phyloP scores from a whole-genome alignment of 75 land plant genomes.

The Picea glauca region DNA sequence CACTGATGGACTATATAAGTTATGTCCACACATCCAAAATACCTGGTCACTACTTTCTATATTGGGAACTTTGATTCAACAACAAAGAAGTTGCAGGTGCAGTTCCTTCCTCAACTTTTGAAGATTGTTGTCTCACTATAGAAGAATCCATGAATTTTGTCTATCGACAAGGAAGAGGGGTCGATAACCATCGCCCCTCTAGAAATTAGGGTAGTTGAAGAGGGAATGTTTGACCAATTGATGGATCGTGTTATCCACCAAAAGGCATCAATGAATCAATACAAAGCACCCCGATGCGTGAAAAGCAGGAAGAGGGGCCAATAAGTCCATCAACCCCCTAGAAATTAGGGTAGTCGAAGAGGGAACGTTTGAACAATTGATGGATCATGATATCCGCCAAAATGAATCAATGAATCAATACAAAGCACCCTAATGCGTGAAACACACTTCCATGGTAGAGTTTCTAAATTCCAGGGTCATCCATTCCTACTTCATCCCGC shows the following conservation, averaged over 20 bases:
- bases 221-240: conserved; percentile 50
- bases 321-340: conserved; percentile 57
- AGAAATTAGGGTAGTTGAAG: conserved; percentile 61
- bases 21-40: conserved; percentile 57
- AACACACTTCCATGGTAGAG: conserved; percentile 37
- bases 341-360: conserved; percentile 61
- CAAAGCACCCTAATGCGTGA: too few species aligned
- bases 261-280: conserved; percentile 70
- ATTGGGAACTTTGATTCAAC: conserved; percentile 51
- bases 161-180: conserved; percentile 42
- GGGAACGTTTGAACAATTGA: conserved; percentile 56
- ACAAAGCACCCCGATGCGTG: conserved; percentile 83
- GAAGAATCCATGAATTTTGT: conserved; percentile 53
- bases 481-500: conserved; percentile 47
- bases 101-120: background rate
- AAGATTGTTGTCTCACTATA: conserved; percentile 43
- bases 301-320: conserved; percentile 34
- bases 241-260: conserved; percentile 53
- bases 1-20: conserved; percentile 50
- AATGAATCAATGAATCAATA: conserved; percentile 54
- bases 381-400: conserved; percentile 47
- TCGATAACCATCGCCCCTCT: conserved; percentile 59
- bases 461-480: conserved; percentile 50
- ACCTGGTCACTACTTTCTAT: conserved; percentile 75
- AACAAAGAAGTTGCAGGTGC: background rate